phyloP scores from a whole-genome alignment of 2,329 filamentous ascomycete species.

The Fusarium virguliforme region DNA sequence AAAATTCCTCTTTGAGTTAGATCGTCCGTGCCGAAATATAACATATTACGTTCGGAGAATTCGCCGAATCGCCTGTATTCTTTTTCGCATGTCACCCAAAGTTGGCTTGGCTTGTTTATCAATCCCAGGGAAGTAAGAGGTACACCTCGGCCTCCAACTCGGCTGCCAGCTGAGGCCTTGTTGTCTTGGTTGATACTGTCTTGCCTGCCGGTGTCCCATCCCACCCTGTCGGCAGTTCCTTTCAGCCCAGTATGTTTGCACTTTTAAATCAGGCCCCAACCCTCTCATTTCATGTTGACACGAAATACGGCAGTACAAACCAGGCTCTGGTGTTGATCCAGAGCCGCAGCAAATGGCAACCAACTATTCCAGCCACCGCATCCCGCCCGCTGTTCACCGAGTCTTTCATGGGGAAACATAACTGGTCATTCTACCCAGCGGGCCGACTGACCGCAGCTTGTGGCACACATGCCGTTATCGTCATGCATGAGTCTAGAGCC shows the following conservation, averaged over 20 bases:
- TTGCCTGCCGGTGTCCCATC: neutral
- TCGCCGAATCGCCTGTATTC: neutral
- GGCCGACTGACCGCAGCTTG: neutral
- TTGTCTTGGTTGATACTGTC: neutral
- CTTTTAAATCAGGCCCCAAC: neutral
- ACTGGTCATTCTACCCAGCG: neutral
- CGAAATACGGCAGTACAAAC: neutral
- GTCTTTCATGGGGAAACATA: too few species aligned
- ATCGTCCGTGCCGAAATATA: too few species aligned
- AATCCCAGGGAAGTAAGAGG: neutral
- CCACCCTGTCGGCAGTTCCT: neutral
- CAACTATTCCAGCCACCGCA: neutral
- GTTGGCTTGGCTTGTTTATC: neutral
- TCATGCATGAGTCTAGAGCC: slow-evolving; percentile 2
- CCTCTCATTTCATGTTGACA: neutral
- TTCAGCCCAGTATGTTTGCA: neutral
- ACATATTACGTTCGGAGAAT: too few species aligned
- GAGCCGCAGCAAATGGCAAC: neutral
- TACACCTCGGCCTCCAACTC: neutral
- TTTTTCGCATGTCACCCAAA: too few species aligned
- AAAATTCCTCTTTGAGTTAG: too few species aligned
- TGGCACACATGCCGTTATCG: neutral
- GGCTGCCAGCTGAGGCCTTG: neutral
- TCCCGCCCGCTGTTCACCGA: neutral
- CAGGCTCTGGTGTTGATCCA: slow-evolving; percentile 1